A percentile compares a stretch with the other conserved stretches of the same genome.
These are phyloP conservation scores for Chaetomium cochliodes DNA, from an alignment of 495 filamentous ascomycete species.

Conservation along the genomic window DNA sequence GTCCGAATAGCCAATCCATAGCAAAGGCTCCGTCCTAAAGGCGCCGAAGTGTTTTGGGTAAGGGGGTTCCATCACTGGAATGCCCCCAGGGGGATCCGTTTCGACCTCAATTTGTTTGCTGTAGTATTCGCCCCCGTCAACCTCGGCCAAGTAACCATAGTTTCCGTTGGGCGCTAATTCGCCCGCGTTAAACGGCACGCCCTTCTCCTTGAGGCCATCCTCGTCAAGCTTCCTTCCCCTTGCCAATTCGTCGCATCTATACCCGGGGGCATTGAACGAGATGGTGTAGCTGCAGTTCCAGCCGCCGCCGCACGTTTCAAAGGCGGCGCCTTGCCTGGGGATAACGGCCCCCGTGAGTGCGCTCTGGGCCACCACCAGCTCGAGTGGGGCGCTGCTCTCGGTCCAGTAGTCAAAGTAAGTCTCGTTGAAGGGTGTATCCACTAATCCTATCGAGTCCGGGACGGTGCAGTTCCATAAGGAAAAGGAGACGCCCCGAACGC, in stretches of 20 bases:
- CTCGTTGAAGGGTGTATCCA: conserved; percentile 24
- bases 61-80: conserved; percentile 7
- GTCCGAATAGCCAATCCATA: conserved; percentile 30
- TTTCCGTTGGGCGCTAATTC: conserved; percentile 29
- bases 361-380: conserved; percentile 18
- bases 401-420: conserved; percentile 39
- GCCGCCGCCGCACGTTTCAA: conserved; percentile 32
- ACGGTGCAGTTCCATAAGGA: conserved; percentile 31
- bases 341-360: conserved; percentile 23
- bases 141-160: conserved; percentile 26
- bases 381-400: conserved; percentile 17
- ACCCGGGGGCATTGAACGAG: conserved; percentile 29
- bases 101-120: conserved; percentile 21
- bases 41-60: conserved; percentile 32
- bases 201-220: conserved; percentile 16
- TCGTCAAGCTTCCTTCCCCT: conserved; percentile 24
- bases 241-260: conserved; percentile 31
- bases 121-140: conserved; percentile 29
- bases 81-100: conserved; percentile 5
- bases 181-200: conserved; percentile 27
- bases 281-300: conserved; percentile 39
- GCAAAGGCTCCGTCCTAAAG: conserved; percentile 30
- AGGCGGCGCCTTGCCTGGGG: conserved; percentile 22
- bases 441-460: conserved; percentile 8
- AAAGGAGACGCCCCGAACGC: conserved; percentile 23